Evolutionary conservation across 108 stramenopile species (phyloP).

Genomic region (Cyclotella distinguenda): DNA sequence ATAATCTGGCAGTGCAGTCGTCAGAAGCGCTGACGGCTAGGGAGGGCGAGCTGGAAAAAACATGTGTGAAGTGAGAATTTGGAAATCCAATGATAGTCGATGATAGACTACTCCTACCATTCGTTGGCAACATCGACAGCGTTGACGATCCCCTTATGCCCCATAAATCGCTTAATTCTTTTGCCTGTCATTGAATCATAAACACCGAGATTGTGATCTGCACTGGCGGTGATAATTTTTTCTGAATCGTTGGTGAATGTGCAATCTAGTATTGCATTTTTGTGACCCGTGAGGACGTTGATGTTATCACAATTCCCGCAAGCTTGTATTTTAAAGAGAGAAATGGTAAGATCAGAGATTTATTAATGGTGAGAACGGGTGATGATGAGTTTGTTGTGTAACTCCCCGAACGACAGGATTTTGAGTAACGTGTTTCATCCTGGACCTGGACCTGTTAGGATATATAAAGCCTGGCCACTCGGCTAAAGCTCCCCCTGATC

Average conservation of each 20-base stretch:
- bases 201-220: slow-evolving; percentile 75
- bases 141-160: slow-evolving; percentile 71
- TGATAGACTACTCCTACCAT: slow-evolving; percentile 14
- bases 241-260: slow-evolving; percentile 59
- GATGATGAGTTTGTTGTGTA: background rate
- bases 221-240: slow-evolving; percentile 67
- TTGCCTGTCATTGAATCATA: slow-evolving; percentile 70
- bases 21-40: slow-evolving; percentile 74
- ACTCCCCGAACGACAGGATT: background rate
- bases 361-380: background rate
- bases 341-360: background rate
- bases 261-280: slow-evolving; percentile 87
- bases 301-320: slow-evolving; percentile 72
- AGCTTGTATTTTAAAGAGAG: slow-evolving; percentile 5
- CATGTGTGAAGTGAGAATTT: background rate
- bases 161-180: slow-evolving; percentile 58
- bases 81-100: background rate
- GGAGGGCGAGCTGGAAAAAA: slow-evolving; percentile 20
- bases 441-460: too few relatives aligned
- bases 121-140: slow-evolving; percentile 40
- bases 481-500: too few relatives aligned
- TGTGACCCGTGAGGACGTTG: slow-evolving; percentile 82
- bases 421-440: too few relatives aligned
- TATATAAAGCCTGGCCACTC: too few relatives aligned
- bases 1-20: slow-evolving; percentile 69